A percentile compares a stretch with the other conserved stretches of the same genome.
phyloP scores from a whole-genome alignment of 257 asterid genomes.

The Solanum pinnatisectum region DNA sequence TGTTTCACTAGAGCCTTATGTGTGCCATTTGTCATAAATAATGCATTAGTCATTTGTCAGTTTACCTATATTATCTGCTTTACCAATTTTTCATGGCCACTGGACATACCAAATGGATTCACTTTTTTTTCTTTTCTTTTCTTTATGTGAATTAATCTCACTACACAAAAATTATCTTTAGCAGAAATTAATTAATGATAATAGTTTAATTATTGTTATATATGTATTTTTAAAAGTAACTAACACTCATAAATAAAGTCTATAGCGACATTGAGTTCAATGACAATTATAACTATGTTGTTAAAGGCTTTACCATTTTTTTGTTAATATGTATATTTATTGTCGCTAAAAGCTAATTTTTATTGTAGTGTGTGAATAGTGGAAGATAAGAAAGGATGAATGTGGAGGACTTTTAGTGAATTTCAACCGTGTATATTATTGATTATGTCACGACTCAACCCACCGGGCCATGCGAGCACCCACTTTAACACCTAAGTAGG shows the following conservation, averaged over 20 bases:
- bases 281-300: too few species aligned
- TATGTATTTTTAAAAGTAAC: too few species aligned
- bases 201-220: too few species aligned
- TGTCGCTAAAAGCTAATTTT: too few species aligned
- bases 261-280: not conserved
- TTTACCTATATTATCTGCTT: slow-evolving; percentile 33
- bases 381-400: not conserved
- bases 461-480: too few species aligned
- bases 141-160: not conserved
- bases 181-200: too few species aligned
- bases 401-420: not conserved
- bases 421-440: not conserved
- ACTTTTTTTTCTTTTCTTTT: not conserved
- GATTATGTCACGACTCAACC: not conserved
- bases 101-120: not conserved
- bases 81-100: not conserved
- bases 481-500: too few species aligned
- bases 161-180: too few species aligned
- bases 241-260: too few species aligned
- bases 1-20: slow-evolving; percentile 3
- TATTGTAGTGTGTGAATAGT: not conserved
- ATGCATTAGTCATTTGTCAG: slow-evolving; percentile 19
- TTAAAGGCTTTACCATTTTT: too few species aligned
- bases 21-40: not conserved
- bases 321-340: too few species aligned